phyloP scores from a whole-genome alignment of 2,329 filamentous ascomycete genomes.

The Bipolaris cookei region DNA sequence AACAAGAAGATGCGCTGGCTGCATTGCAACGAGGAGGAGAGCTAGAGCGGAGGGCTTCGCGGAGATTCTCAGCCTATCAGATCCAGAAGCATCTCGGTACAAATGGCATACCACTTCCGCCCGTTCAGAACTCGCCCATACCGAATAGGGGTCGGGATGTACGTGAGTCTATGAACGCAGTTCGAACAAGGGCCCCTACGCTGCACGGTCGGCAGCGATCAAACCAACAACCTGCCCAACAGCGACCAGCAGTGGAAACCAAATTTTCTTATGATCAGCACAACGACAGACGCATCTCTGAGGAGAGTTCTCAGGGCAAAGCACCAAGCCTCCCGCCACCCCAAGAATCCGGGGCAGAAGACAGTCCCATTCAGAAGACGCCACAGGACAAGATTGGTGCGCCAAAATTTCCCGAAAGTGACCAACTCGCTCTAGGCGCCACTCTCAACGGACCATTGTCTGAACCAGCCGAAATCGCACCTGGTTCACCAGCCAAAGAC shows the following conservation, averaged over 20 bases:
- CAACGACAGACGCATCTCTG: slow-evolving; percentile 63
- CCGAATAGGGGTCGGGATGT: slow-evolving; percentile 86
- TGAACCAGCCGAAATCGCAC: slow-evolving; percentile 39
- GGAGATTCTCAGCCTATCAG: slow-evolving; percentile 94
- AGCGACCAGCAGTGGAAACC: slow-evolving; percentile 60
- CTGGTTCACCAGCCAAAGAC: slow-evolving; percentile 35
- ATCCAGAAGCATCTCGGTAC: slow-evolving; percentile 92
- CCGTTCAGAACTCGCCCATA: slow-evolving; percentile 76
- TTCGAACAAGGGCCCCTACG: slow-evolving; percentile 65
- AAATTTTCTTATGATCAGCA: slow-evolving; percentile 62
- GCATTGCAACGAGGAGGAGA: slow-evolving; percentile 91
- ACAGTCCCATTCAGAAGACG: slow-evolving; percentile 57
- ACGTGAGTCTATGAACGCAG: slow-evolving; percentile 80
- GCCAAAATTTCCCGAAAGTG: slow-evolving; percentile 45
- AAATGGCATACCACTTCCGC: slow-evolving; percentile 83
- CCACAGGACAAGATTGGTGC: slow-evolving; percentile 69
- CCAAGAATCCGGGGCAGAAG: slow-evolving; percentile 35
- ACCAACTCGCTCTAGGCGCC: slow-evolving; percentile 40
- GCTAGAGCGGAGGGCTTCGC: slow-evolving; percentile 87
- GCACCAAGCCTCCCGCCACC: slow-evolving; percentile 47
- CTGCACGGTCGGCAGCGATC: slow-evolving; percentile 61
- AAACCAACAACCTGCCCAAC: slow-evolving; percentile 38
- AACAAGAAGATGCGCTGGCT: slow-evolving; percentile 86
- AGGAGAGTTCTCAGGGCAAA: slow-evolving; percentile 60
- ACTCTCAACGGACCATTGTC: slow-evolving; percentile 47